Percentiles rank a stretch among this genome's conserved stretches.
Conservation (phyloP, 306 rosid species). For the Cicer pinnatifidum region DNA sequence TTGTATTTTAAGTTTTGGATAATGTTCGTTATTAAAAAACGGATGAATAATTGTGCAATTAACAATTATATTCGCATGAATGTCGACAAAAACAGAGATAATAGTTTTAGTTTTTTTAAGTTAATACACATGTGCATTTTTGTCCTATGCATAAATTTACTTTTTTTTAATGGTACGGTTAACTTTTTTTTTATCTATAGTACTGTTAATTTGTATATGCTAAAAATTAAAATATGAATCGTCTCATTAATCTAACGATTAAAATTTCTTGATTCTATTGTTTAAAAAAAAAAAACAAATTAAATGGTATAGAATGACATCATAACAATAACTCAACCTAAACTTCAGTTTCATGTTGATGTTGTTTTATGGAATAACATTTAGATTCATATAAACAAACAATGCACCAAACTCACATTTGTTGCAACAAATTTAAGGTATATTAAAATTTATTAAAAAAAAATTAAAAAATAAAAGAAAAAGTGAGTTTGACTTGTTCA, state of each 20-base stretch:
- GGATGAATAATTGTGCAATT: no score
- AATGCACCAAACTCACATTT: not conserved
- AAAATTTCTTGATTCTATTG: not conserved
- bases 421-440: constrained; percentile 3
- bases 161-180: not conserved
- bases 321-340: not conserved
- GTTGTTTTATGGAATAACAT: not conserved
- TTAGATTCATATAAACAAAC: not conserved
- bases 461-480: not conserved
- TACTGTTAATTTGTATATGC: not conserved
- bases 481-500: constrained; percentile 51
- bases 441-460: not conserved
- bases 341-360: not conserved
- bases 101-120: no score
- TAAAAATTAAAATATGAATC: not conserved
- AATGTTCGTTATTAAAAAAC: no score
- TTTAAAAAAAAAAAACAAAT: not conserved
- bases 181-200: not conserved
- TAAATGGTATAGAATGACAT: not conserved
- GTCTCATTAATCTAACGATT: not conserved
- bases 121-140: no score
- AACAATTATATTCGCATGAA: no score
- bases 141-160: no score
- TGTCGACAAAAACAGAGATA: no score
- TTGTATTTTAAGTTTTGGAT: no score